Base-by-base conservation (phyloP, 495 filamentous ascomycete genomes). In the Daldinia childiae region DNA sequence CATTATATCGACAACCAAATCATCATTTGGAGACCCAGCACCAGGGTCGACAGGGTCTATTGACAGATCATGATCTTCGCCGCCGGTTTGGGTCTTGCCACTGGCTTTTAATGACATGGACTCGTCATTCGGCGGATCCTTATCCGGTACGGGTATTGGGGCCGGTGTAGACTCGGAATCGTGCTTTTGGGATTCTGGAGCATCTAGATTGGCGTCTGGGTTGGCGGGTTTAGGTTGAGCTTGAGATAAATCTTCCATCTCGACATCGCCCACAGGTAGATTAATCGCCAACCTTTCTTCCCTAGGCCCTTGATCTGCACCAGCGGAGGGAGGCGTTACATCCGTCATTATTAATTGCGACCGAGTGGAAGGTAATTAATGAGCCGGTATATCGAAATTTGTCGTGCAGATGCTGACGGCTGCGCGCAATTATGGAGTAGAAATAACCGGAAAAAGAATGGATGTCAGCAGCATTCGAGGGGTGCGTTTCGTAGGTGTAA, bases 1-100 rank as follows among this genome's bases (percentile, higher is more conserved):
- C 19, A 91, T 96, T 71, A 97, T 85, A 59, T 77, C 77, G 71
- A 78, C 73, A 17, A 69, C 68, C 8, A 64, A 82, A 78, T 75
- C 85, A 78, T 19, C 76, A 74, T 69, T 85, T 80, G 69, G 86
- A 82, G 68, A 66, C 41, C 27, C 9, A 26, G 74, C 29, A 73
- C 68, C n/a, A 62, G 78, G 24, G 79, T 83, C 54, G 78, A 82
- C 21, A 77, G 74, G 77, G 21, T 77, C 79, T 79, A 83, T 83
- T 52, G 81, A 79, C 29, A 86, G 72, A 38, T 84, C 69, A 76
- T 69, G 52, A 32, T 65, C 68, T 19, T 79, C 27, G 68, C 64
- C 52, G 75, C 50, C 57, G 14, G 69, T 45, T 5, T 66, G 62
- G 2, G 38, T 63, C 27, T 75, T 74, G 55, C 66, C 64, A n/a